Evolutionary conservation across 2,329 filamentous ascomycete species (phyloP), one percentile per base, ranked within the genome.

Genomic region (Colletotrichum cordylinicola): DNA sequence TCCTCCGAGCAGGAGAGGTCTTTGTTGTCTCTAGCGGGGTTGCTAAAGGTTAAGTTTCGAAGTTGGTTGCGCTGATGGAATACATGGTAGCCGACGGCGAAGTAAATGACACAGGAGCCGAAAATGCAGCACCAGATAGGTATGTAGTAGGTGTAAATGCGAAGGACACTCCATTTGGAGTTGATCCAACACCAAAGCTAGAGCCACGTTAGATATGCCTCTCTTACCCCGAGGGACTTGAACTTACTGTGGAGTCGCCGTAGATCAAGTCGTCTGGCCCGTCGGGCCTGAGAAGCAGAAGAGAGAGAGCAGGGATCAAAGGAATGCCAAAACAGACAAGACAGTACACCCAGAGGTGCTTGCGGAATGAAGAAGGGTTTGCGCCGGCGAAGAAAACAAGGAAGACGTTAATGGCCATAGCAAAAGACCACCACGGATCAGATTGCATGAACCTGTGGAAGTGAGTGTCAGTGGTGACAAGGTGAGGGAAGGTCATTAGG

Each of bases 321-420:
- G 94, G 94, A 2, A 94, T 80, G 0, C 94, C 94, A 74, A 96
- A 97, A 82, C 94, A 95, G 62, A 92, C 85, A 2, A 92, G 67
- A 48, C 93, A 88, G 82, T 96, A 96, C 65, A 92, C 88, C 89
- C 93, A 94, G 80, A 93, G 90, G 82, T 94, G 94, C 62, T 90
- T 90, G n/a, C 90, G 89, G 80, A 96, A 95, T 67, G 94, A 92
- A 9, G 93, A 93, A 1, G 90, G 90, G 62, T 87, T 91, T 64
- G 88, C 87, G n/a, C 89, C 87, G 78, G 89, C 89, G 83, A 91
- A 92, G 82, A 92, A 92, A 74, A 92, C 90, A 67, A 96, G 88
- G 80, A 94, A 94, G 77, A 96, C 94, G 80, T 96, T 97, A 81
- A 93, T 88, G 4, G 94, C 94, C 94, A 97, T 96, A 78, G 93